Evolutionary conservation across 1,284 basidiomycete species (phyloP), one percentile per base, ranked within the genome.

Genomic region (Limonomyces culmigenus): DNA sequence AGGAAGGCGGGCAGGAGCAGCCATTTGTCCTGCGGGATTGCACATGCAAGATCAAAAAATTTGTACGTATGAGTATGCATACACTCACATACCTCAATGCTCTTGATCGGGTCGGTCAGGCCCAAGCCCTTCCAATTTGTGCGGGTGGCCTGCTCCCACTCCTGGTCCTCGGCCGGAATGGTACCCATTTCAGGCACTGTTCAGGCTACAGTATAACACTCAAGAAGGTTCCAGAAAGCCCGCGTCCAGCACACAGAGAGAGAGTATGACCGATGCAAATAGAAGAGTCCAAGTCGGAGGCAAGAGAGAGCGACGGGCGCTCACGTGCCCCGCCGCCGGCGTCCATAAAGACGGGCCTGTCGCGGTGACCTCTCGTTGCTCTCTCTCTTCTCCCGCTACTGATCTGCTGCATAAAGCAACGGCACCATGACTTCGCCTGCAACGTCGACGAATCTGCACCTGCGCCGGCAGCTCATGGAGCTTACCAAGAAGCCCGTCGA

Each of bases 1-100:
- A 97, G 65, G 50, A 96, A 97, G 8, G 91, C 91, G 1, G 92
- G 92, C 3, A 97, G 61, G 10, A 97, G 62, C 32, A 93, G 73
- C 92, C 92, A 97, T 74, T 97, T 97, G 53, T 96, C 92, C 89
- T 95, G 49, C 27, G n/a, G n/a, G n/a, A n/a, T n/a, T n/a, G n/a
- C n/a, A n/a, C n/a, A n/a, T 3, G 13, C 15, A 5, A 13, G 13
- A 11, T 19, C 3, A 18, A 18, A 37, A 19, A 30, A 21, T 16
- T 11, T 18, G 19, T 21, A 37, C 17, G 17, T 1, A n/a, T n/a
- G n/a, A n/a, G n/a, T n/a, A n/a, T n/a, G n/a, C n/a, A n/a, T n/a
- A n/a, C 16, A 27, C 16, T 32, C 16, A 50, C 66, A 48, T 47
- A 80, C 81, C 67, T 87, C 74, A 13, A 87, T 70, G 30, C 58